Percentiles rank a stretch among this genome's conserved stretches.
These are phyloP conservation scores for Cotoneaster glaucophyllus DNA, from an alignment of 306 rosid species.

Conservation along the genomic window DNA sequence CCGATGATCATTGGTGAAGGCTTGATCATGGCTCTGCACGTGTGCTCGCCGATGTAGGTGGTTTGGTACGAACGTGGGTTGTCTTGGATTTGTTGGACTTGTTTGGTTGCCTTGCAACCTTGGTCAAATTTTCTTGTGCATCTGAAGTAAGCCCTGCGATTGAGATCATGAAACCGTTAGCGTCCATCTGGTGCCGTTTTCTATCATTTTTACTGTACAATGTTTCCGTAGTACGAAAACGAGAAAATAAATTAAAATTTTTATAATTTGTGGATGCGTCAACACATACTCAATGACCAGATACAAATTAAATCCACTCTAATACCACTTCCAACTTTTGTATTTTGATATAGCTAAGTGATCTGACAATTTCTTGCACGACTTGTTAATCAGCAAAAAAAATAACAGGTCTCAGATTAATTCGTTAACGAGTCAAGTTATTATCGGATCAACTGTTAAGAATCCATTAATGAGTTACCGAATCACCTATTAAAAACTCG, in stretches of 20 bases:
- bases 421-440: fast-evolving
- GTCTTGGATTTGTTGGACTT: conserved; percentile 49
- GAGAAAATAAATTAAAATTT: background rate
- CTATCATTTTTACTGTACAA: too few relatives aligned
- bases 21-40: conserved; percentile 39
- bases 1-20: conserved; percentile 36
- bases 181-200: background rate
- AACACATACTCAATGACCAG: background rate
- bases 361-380: too few relatives aligned
- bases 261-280: background rate
- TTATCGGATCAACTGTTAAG: too few relatives aligned
- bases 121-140: conserved; percentile 62
- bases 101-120: conserved; percentile 61
- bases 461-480: too few relatives aligned
- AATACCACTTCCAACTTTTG: background rate
- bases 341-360: background rate
- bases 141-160: conserved; percentile 66
- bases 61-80: conserved; percentile 37
- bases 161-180: background rate
- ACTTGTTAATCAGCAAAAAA: fast-evolving
- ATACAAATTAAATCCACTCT: background rate
- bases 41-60: conserved; percentile 72
- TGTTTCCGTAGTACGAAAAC: background rate
- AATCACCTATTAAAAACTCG: too few relatives aligned
- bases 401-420: fast-evolving